Evolutionary conservation across 495 filamentous ascomycete species (phyloP), one percentile per base, ranked within the genome.

Genomic region (Hypoxylon fragiforme): DNA sequence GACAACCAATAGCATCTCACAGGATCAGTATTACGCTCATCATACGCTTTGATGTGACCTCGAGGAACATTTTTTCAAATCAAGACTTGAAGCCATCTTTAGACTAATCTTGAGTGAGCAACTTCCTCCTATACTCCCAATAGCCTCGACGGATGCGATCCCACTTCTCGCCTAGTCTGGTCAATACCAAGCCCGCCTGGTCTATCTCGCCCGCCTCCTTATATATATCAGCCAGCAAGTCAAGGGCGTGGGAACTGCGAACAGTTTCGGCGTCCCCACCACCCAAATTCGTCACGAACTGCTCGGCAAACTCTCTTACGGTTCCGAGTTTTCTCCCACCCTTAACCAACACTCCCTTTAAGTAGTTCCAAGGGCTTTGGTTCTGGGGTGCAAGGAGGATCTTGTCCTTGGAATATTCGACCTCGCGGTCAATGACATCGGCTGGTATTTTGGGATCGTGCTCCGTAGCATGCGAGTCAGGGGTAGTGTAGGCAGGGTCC

Each of bases 141-240:
- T 97, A 97, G 60, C 91, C 91, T 56, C 81, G 83, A 31, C 95
- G 75, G 54, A 98, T 89, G 6, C 89, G 88, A 78, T 98, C 94
- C 76, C 88, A 97, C 77, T 84, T 90, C 62, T 88, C 82, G 26
- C 83, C 87, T 54, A 98, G 72, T 49, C 95, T 66, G 31, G 81
- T 80, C 59, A 96, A 68, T 48, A 85, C 86, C 64, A 81, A 68
- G 41, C 77, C 79, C 20, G 86, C 87, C 58, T 76, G 76, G 44
- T 82, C 79, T 38, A 67, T 78, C 39, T 82, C 75, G 0, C 73
- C 75, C 50, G 82, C 77, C 67, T 87, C 80, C 0, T 80, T 79
- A 70, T 85, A 90, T 16, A 91, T 83, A 68, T 95, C 90, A 2
- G 91, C 94, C 55, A 97, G 65, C 60, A 94, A 73, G 66, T 97